These are phyloP conservation scores for Uronychia setigera DNA, from an alignment of 73 alveolate species.

Conservation along the genomic window DNA sequence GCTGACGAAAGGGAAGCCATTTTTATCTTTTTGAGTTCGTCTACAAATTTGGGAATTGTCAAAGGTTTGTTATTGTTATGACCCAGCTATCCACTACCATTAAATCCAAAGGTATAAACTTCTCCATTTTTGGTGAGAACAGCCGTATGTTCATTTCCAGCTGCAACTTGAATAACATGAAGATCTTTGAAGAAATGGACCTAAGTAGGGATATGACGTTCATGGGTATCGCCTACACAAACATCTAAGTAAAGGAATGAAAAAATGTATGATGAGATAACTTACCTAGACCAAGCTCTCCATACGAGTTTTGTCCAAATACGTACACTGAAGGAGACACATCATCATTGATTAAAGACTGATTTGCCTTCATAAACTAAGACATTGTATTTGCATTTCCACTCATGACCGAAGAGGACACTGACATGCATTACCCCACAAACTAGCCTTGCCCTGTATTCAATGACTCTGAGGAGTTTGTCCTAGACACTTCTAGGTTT, in stretches of 20 bases:
- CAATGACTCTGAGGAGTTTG: neutral
- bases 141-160: conserved; percentile 80
- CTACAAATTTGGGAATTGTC: conserved; percentile 32
- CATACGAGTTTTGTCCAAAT: conserved; percentile 65
- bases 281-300: conserved; percentile 64
- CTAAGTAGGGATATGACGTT: conserved; percentile 47
- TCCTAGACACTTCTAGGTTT: neutral
- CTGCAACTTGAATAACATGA: conserved; percentile 52
- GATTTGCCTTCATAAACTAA: neutral
- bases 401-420: neutral
- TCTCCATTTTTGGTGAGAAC: conserved; percentile 63
- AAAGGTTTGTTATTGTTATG: conserved; percentile 59
- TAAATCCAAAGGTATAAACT: conserved; percentile 75
- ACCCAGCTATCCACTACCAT: conserved; percentile 80
- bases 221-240: conserved; percentile 58
- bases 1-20: conserved; percentile 56
- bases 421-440: neutral
- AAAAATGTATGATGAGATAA: neutral
- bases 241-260: neutral
- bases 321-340: conserved; percentile 27
- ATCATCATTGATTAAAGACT: neutral
- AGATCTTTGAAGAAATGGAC: conserved; percentile 39
- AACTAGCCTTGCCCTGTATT: neutral
- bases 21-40: conserved; percentile 16
- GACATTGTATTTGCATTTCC: neutral